Percentiles rank a stretch among this genome's conserved stretches.
These are phyloP conservation scores for Kernera saxatilis DNA, from an alignment of 345 rosid species.

Conservation along the genomic window DNA sequence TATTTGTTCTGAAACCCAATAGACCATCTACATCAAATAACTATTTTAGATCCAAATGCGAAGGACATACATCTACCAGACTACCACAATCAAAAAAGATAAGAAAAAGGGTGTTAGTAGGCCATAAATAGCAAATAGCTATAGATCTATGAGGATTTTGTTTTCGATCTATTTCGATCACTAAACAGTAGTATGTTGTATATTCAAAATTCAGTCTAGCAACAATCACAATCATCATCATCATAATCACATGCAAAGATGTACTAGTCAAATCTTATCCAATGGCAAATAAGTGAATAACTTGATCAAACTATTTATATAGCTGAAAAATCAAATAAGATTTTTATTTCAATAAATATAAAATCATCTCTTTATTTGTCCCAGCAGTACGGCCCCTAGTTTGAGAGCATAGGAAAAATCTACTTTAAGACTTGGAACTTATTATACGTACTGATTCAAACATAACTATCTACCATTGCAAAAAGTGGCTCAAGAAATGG, in stretches of 20 bases:
- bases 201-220: conserved; percentile 10
- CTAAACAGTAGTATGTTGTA: conserved; percentile 20
- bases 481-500: conserved; percentile 8
- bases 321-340: not conserved
- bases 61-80: not conserved
- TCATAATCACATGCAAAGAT: conserved; percentile 21
- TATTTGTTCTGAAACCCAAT: no score
- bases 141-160: conserved; percentile 11
- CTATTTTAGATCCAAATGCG: not conserved
- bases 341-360: not conserved
- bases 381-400: conserved; percentile 29
- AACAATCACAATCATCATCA: conserved; percentile 21
- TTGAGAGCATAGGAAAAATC: conserved; percentile 2
- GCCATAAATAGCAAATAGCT: conserved; percentile 8
- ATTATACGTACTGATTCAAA: not conserved
- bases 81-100: not conserved
- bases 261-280: conserved; percentile 23
- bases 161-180: conserved; percentile 24
- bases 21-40: not conserved
- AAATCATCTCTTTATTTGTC: conserved; percentile 1
- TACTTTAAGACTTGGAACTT: conserved; percentile 6
- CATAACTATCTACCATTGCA: not conserved
- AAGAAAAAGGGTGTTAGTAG: not conserved
- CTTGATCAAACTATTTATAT: not conserved
- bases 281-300: not conserved